Evolutionary conservation across 1,139 yeast species (phyloP).

Genomic region (Suhomyces atakaporum): DNA sequence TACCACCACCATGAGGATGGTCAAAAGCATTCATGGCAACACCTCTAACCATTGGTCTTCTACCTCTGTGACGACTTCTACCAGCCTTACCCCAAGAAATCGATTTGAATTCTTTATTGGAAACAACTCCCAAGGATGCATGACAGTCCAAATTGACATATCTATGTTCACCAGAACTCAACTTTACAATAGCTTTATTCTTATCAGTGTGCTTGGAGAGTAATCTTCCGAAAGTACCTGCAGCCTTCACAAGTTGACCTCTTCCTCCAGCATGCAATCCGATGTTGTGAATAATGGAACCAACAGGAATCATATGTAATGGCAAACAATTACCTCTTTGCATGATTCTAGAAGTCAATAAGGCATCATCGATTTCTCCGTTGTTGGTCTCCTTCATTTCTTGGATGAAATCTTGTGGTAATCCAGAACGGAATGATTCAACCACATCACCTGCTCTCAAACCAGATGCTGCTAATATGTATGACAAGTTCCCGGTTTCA

Average conservation of each 20-base stretch:
- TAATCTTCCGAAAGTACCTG: constrained; percentile 92
- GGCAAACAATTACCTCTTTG: constrained; percentile 97
- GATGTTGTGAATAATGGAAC: constrained; percentile 85
- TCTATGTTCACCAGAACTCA: constrained; percentile 93
- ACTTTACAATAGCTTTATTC: constrained; percentile 72
- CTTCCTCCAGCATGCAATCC: constrained; percentile 80
- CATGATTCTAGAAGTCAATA: constrained; percentile 81
- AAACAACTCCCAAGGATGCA: constrained; percentile 92
- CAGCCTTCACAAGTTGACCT: constrained; percentile 88
- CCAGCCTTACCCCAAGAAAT: constrained; percentile 96
- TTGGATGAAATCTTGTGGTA: constrained; percentile 72
- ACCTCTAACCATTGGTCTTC: constrained; percentile 96
- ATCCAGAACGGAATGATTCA: constrained; percentile 84
- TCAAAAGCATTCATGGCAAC: constrained; percentile 97
- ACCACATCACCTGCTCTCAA: constrained; percentile 89
- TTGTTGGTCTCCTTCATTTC: constrained; percentile 66
- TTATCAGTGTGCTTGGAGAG: constrained; percentile 75
- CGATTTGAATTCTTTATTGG: constrained; percentile 93
- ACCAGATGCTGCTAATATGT: constrained; percentile 90
- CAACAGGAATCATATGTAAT: constrained; percentile 86
- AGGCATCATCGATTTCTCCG: constrained; percentile 89
- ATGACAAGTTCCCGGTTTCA: constrained; percentile 64
- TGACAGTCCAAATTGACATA: constrained; percentile 82
- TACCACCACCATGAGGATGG: constrained; percentile 99
- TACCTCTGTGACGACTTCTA: constrained; percentile 87